Base-by-base conservation (phyloP, 2,329 filamentous ascomycete genomes). In the Claviceps sp. region DNA sequence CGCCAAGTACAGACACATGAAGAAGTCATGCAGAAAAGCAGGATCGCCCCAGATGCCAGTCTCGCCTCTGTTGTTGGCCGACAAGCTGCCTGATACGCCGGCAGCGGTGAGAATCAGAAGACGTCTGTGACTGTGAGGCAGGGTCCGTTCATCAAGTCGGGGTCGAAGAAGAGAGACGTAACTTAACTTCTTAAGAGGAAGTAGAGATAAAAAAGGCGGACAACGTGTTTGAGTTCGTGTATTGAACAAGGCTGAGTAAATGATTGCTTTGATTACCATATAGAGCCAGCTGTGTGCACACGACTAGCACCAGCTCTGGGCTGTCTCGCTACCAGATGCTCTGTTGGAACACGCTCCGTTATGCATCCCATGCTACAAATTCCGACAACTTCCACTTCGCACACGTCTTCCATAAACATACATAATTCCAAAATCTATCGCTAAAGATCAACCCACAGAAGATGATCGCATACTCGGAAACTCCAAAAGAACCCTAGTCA, bases 1-100 rank as follows among this genome's bases (percentile, higher is more conserved):
- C 11, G 60, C 59, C 29, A 60, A 55, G 53, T 67, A 69, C 5
- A 71, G 58, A 9, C 57, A 62, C 14, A 69, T 49, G 9, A 58
- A 52, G 43, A 70, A 59, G 26, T 68, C 62, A 51, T 59, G 56
- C 23, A 71, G 63, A 53, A 71, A 62, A 1, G 53, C 58, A 39
- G 61, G 16, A 48, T 64, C 64, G 29, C 7, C 14, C 40, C 42
- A 45, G 6, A 14, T 16, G 20, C 40, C 42, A 9, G 40, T 9
- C 11, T 14, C 38, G 9, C 48, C n/a, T 34, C 29, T 49, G 23
- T 45, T 49, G 23, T 40, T 26, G n/a, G 40, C 29, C 6, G 39
- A 36, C 22, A 48, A 40, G 3, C 22, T 36, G 26, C 23, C 8
- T 3, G 6, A 16, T 44, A 23, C 17, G 7, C 43, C 22, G 23